Conservation (phyloP, 192 early-diverging fungal species). For the Coemansia sp. region DNA sequence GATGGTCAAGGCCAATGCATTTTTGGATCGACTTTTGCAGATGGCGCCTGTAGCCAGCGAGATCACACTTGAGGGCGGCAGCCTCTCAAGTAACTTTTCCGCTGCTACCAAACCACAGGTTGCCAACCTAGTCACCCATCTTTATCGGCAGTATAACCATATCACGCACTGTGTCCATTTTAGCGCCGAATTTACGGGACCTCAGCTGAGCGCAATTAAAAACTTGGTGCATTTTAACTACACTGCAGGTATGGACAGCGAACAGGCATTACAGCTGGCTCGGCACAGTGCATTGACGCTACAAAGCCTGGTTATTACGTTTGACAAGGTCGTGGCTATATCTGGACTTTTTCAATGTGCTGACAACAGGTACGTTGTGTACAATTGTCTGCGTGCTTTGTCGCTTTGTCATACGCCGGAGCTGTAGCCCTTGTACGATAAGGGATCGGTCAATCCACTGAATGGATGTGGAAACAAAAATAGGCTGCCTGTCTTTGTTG, state of each 20-base stretch:
- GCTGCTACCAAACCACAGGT: background rate
- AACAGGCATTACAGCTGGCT: background rate
- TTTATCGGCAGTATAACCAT: background rate
- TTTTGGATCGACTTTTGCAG: background rate
- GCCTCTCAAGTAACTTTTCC: background rate
- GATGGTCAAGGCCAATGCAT: background rate
- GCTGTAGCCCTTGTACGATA: too few relatives aligned
- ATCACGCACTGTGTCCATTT: background rate
- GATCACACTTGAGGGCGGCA: background rate
- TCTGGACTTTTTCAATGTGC: background rate
- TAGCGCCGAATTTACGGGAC: background rate
- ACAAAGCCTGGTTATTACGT: too few relatives aligned
- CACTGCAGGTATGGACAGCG: background rate
- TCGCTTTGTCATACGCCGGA: background rate
- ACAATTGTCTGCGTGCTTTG: background rate
- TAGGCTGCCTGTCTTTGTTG: background rate
- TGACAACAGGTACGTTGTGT: background rate
- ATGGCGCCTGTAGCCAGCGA: background rate
- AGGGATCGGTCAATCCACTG: too few relatives aligned
- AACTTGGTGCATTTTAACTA: background rate
- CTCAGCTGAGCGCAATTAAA: background rate
- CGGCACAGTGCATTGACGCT: too few relatives aligned
- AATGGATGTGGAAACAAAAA: background rate
- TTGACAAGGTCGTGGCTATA: background rate
- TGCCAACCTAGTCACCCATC: background rate